These are phyloP conservation scores for Trichosporon asahii DNA, from an alignment of 1,284 basidiomycete genomes.

Conservation along the genomic window DNA sequence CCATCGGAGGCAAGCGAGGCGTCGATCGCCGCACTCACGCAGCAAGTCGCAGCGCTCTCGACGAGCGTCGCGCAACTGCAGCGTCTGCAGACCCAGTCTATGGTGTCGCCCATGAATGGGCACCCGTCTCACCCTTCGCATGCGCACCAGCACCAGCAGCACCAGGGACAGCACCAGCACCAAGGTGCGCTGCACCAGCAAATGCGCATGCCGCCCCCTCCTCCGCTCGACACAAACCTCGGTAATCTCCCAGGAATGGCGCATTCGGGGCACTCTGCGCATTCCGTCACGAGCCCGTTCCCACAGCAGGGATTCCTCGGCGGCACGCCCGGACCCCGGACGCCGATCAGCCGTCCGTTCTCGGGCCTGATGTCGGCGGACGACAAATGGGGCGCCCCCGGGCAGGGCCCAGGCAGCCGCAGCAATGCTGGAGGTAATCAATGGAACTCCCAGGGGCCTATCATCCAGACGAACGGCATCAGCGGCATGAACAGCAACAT, in stretches of 20 bases:
- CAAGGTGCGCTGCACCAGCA: not conserved
- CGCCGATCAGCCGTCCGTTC: conserved; percentile 22
- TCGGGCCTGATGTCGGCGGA: conserved; percentile 15
- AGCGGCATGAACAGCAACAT: conserved; percentile 9
- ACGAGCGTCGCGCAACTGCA: conserved; percentile 77
- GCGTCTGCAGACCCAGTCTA: conserved; percentile 32
- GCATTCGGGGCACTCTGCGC: not conserved
- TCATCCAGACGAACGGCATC: conserved; percentile 16
- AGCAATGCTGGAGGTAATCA: conserved; percentile 11
- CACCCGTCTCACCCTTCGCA: not conserved
- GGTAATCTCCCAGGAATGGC: not conserved
- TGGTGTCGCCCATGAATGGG: conserved; percentile 1
- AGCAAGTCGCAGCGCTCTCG: conserved; percentile 73
- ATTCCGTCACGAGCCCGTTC: conserved; percentile 6
- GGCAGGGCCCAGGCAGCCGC: conserved; percentile 12
- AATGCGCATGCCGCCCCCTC: conserved; percentile 12
- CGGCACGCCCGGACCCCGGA: conserved; percentile 15
- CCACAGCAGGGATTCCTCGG: conserved; percentile 10
- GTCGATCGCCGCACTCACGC: conserved; percentile 64
- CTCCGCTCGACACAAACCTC: conserved; percentile 18
- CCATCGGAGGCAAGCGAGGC: conserved; percentile 9
- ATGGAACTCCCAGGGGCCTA: conserved; percentile 20
- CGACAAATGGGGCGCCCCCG: conserved; percentile 23
- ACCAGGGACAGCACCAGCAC: too few species aligned
- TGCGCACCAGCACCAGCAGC: too few species aligned